phyloP scores from a whole-genome alignment of 2,329 filamentous ascomycete species.

The Shiraia bambusicola region DNA sequence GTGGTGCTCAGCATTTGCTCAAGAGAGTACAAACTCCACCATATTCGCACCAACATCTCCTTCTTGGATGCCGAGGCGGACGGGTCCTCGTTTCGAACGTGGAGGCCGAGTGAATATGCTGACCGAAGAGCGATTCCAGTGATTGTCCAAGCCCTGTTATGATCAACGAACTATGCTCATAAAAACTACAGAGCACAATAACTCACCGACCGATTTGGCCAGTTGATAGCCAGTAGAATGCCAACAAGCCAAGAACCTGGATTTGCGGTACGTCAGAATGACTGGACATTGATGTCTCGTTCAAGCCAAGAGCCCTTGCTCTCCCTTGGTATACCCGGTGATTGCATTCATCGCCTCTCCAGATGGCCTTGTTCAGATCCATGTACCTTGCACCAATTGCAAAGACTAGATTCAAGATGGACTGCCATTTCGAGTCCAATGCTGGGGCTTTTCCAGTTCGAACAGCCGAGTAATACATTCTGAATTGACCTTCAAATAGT shows the following conservation, averaged over 20 bases:
- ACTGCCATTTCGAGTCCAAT: slow-evolving; percentile 38
- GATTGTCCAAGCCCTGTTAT: slow-evolving; percentile 42
- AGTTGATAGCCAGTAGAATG: slow-evolving; percentile 45
- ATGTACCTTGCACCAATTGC: slow-evolving; percentile 46
- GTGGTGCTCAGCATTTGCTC: slow-evolving; percentile 44
- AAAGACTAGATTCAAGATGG: slow-evolving; percentile 46
- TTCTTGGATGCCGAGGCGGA: slow-evolving; percentile 30
- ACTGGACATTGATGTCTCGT: slow-evolving; percentile 27
- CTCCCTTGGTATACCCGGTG: slow-evolving; percentile 44
- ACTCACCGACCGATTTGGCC: slow-evolving; percentile 47
- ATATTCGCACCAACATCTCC: slow-evolving; percentile 43
- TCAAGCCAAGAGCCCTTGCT: slow-evolving; percentile 39
- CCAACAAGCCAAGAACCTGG: slow-evolving; percentile 42
- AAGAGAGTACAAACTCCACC: slow-evolving; percentile 46
- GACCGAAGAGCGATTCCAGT: slow-evolving; percentile 43
- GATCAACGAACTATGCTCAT: slow-evolving; percentile 5
- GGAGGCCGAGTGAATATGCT: slow-evolving; percentile 42
- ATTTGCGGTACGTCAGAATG: slow-evolving; percentile 44
- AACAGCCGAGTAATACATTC: slow-evolving; percentile 32
- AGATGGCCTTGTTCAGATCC: slow-evolving; percentile 33
- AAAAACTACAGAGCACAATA: background rate
- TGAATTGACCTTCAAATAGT: slow-evolving; percentile 39
- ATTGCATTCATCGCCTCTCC: slow-evolving; percentile 31
- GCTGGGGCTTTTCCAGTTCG: slow-evolving; percentile 18
- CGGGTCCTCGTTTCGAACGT: slow-evolving; percentile 42